Evolutionary conservation across 352 stramenopile species (phyloP).

Genomic region (Globisporangium spinosum): DNA sequence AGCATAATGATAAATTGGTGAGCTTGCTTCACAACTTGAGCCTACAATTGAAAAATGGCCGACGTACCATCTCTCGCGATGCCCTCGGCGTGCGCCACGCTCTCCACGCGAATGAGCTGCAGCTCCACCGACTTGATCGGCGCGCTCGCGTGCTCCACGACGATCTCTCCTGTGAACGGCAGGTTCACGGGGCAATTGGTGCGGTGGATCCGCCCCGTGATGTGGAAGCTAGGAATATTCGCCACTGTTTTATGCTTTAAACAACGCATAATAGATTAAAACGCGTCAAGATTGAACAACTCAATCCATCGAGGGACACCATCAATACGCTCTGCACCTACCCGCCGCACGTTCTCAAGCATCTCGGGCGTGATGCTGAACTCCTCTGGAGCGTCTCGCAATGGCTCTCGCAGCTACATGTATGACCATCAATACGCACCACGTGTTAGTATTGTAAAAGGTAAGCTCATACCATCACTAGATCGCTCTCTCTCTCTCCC

Average conservation of each 20-base stretch:
- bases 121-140: conserved; percentile 88
- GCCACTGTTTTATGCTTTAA: conserved; percentile 44
- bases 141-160: conserved; percentile 69
- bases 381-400: conserved; percentile 58
- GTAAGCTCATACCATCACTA: not conserved
- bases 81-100: conserved; percentile 72
- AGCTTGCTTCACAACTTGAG: not conserved
- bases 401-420: conserved; percentile 42
- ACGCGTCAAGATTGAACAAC: not conserved
- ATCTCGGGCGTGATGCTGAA: conserved; percentile 85
- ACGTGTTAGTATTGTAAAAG: not conserved
- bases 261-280: conserved; percentile 5
- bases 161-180: conserved; percentile 88
- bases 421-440: not conserved
- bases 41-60: not conserved
- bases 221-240: conserved; percentile 71
- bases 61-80: conserved; percentile 69
- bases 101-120: conserved; percentile 90
- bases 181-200: conserved; percentile 89
- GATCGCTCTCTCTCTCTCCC: not conserved
- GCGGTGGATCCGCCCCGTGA: conserved; percentile 80
- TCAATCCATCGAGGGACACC: no score
- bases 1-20: not conserved
- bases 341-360: conserved; percentile 76
- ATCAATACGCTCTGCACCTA: conserved; percentile 22